phyloP scores from a whole-genome alignment of 176 grass and related monocot species.

The Oryza coarctata region DNA sequence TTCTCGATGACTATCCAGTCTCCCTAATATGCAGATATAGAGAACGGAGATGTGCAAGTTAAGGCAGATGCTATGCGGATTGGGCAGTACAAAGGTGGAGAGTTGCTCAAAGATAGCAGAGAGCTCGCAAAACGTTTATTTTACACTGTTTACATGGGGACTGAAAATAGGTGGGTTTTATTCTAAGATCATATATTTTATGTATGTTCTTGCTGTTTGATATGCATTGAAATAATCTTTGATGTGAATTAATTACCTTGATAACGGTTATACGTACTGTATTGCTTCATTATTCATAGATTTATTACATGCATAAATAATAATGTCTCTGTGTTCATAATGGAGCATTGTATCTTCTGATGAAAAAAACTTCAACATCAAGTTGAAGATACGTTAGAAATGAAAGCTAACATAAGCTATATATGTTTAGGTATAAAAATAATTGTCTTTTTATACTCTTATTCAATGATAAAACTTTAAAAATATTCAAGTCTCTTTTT shows the following conservation, averaged over 20 bases:
- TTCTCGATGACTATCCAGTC: constrained; percentile 15
- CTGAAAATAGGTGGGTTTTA: constrained; percentile 77
- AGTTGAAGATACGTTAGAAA: too few species aligned
- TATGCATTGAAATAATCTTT: not conserved
- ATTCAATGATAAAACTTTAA: too few species aligned
- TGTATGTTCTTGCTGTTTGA: not conserved
- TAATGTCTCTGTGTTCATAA: not conserved
- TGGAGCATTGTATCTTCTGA: not conserved
- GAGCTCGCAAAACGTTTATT: constrained; percentile 81
- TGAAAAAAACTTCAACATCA: too few species aligned
- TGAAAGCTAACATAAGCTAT: too few species aligned
- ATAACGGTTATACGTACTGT: constrained; percentile 14
- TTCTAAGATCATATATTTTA: constrained; percentile 5
- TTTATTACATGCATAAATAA: not conserved
- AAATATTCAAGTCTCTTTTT: too few species aligned
- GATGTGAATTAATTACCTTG: not conserved
- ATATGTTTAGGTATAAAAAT: too few species aligned
- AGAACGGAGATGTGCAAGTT: constrained; percentile 94
- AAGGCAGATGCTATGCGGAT: constrained; percentile 79
- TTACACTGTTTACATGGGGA: constrained; percentile 97
- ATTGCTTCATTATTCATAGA: not conserved
- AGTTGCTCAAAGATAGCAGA: constrained; percentile 69
- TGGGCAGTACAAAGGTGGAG: constrained; percentile 87
- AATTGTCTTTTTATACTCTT: too few species aligned
- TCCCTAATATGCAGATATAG: constrained; percentile 69